Conservation (phyloP, 2,329 filamentous ascomycete genomes). For the Talaromyces piceae region DNA sequence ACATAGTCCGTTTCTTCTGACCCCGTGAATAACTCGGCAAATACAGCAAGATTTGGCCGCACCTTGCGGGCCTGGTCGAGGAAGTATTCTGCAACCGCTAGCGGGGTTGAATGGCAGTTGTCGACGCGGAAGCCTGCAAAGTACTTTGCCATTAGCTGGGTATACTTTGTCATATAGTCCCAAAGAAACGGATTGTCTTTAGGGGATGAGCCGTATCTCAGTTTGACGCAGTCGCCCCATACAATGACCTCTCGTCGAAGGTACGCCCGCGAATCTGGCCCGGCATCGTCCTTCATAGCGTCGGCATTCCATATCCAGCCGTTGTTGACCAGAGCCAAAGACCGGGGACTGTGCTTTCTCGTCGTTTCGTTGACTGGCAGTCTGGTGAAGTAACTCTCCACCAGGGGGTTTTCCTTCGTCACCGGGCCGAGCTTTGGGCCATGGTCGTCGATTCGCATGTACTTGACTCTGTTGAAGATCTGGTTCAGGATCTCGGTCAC, state of each 20-base stretch:
- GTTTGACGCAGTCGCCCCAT: slow-evolving; percentile 97
- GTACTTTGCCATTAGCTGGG: slow-evolving; percentile 83
- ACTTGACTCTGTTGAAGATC: slow-evolving; percentile 89
- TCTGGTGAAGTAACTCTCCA: slow-evolving; percentile 92
- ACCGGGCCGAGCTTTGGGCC: slow-evolving; percentile 82
- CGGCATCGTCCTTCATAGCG: slow-evolving; percentile 87
- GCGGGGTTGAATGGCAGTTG: slow-evolving; percentile 93
- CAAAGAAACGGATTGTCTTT: slow-evolving; percentile 89
- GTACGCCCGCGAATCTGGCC: slow-evolving; percentile 82
- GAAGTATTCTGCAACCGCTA: slow-evolving; percentile 90
- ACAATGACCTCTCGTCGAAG: slow-evolving; percentile 93
- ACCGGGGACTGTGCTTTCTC: slow-evolving; percentile 64
- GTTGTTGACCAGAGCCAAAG: slow-evolving; percentile 84
- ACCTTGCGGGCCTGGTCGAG: slow-evolving; percentile 87
- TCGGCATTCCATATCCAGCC: slow-evolving; percentile 99
- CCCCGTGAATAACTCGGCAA: slow-evolving; percentile 91
- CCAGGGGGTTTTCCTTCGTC: slow-evolving; percentile 66
- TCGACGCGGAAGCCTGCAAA: slow-evolving; percentile 95
- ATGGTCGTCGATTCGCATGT: slow-evolving; percentile 84
- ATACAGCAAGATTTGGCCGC: slow-evolving; percentile 80
- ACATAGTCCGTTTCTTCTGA: slow-evolving; percentile 94
- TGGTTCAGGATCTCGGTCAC: slow-evolving; percentile 78
- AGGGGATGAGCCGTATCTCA: slow-evolving; percentile 74
- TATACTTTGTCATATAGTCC: slow-evolving; percentile 94
- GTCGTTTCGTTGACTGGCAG: slow-evolving; percentile 73